Percentiles rank a stretch among this genome's conserved stretches.
phyloP scores from a whole-genome alignment of 2,329 filamentous ascomycete species.

The Keithomyces neogunnii region DNA sequence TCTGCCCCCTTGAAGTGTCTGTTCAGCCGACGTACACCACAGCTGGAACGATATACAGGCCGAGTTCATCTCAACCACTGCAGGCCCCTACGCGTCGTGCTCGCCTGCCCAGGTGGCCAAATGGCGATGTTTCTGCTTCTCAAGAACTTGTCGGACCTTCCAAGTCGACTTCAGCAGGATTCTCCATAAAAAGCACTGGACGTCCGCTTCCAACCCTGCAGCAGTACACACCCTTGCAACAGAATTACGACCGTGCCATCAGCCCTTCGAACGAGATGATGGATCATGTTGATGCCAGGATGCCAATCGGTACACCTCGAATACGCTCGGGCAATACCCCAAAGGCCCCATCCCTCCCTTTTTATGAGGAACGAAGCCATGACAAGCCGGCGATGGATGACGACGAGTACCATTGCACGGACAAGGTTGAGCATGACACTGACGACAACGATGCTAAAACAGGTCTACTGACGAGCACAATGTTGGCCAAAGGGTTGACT shows the following conservation, averaged over 20 bases:
- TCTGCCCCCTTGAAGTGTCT: slow-evolving; percentile 10
- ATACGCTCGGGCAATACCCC: slow-evolving; percentile 20
- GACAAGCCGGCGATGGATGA: slow-evolving; percentile 11
- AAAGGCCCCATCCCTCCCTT: slow-evolving; percentile 11
- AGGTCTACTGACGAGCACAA: slow-evolving; percentile 21
- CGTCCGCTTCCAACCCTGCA: slow-evolving; percentile 15
- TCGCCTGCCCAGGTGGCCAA: slow-evolving; percentile 34
- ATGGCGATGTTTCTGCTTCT: slow-evolving; percentile 14
- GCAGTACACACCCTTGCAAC: slow-evolving; percentile 43
- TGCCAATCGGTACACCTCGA: slow-evolving; percentile 17
- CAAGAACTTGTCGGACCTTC: slow-evolving; percentile 26
- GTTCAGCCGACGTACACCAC: slow-evolving; percentile 42
- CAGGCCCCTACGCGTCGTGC: slow-evolving; percentile 44
- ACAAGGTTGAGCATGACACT: slow-evolving; percentile 16
- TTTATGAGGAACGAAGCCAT: slow-evolving; percentile 5
- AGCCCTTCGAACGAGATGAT: slow-evolving; percentile 25
- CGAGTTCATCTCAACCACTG: slow-evolving; percentile 34
- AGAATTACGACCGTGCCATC: slow-evolving; percentile 44
- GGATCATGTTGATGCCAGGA: slow-evolving; percentile 17
- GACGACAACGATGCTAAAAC: slow-evolving; percentile 19
- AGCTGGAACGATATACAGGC: slow-evolving; percentile 48
- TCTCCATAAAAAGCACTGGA: slow-evolving; percentile 22
- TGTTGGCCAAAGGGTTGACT: slow-evolving; percentile 36
- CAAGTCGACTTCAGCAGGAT: slow-evolving; percentile 24
- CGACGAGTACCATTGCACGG: slow-evolving; percentile 9